phyloP scores from a whole-genome alignment of 164 flowering plant genomes.

The Macadamia integrifolia region DNA sequence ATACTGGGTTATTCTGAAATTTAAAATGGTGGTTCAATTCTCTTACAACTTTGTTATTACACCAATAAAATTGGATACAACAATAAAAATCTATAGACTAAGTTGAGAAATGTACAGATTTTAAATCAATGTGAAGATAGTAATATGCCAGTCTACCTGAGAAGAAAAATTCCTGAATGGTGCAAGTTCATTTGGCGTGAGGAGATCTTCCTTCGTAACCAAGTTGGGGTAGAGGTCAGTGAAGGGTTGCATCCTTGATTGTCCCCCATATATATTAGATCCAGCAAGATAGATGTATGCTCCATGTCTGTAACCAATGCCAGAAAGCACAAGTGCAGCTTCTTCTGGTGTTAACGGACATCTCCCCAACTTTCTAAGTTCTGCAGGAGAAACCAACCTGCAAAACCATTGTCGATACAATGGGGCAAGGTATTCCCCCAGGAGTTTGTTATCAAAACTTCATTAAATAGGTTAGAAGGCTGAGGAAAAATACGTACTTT shows the following conservation, averaged over 20 bases:
- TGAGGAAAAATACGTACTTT: constrained; percentile 31
- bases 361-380: constrained; percentile 68
- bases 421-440: not conserved
- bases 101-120: too few species aligned
- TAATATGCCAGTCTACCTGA: constrained; percentile 44
- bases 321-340: constrained; percentile 89
- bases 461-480: not conserved
- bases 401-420: constrained; percentile 10
- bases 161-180: constrained; percentile 89
- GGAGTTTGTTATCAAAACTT: constrained; percentile 1
- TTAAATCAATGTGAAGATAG: not conserved
- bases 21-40: not conserved
- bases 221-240: constrained; percentile 72
- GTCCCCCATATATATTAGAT: constrained; percentile 75
- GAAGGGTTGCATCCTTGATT: constrained; percentile 64
- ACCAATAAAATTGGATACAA: too few species aligned
- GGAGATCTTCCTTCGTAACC: constrained; percentile 84
- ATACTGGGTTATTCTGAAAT: not conserved
- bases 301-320: constrained; percentile 55
- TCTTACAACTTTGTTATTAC: not conserved
- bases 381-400: constrained; percentile 59
- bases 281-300: constrained; percentile 87
- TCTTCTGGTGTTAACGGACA: constrained; percentile 99
- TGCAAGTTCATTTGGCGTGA: constrained; percentile 75
- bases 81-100: too few species aligned